Conservation (phyloP, 176 grass and related monocot genomes). For the Miscanthus lutarioriparius region DNA sequence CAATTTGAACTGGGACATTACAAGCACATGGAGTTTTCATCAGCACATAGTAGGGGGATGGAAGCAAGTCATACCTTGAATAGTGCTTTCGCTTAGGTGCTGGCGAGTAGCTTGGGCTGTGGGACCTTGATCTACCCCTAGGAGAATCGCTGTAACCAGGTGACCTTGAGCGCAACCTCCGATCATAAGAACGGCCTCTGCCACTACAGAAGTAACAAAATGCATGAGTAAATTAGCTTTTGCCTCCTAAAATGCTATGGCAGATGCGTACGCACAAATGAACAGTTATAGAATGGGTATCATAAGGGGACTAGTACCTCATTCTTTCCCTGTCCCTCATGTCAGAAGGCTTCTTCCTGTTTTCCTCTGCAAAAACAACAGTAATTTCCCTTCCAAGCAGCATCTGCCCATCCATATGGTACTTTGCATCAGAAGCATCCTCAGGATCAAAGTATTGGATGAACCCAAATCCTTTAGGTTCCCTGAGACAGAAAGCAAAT, state of each 20-base stretch:
- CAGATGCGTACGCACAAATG: background rate
- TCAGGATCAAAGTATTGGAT: slow-evolving; percentile 77
- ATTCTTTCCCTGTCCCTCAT: slow-evolving; percentile 69
- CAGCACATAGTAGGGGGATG: background rate
- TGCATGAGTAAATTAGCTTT: background rate
- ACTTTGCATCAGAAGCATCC: slow-evolving; percentile 89
- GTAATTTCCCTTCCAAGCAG: slow-evolving; percentile 81
- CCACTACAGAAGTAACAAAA: background rate
- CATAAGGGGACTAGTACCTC: slow-evolving; percentile 35
- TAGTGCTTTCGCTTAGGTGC: slow-evolving; percentile 46
- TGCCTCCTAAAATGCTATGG: background rate
- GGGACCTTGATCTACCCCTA: slow-evolving; percentile 48
- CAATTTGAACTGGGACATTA: background rate
- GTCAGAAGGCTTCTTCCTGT: slow-evolving; percentile 81
- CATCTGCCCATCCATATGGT: slow-evolving; percentile 83
- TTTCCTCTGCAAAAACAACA: slow-evolving; percentile 92
- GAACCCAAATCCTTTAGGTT: slow-evolving; percentile 90
- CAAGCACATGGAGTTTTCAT: background rate
- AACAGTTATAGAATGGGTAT: background rate
- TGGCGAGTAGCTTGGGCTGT: slow-evolving; percentile 50
- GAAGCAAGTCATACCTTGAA: slow-evolving; percentile 33
- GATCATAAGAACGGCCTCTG: slow-evolving; percentile 35
- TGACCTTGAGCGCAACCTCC: slow-evolving; percentile 44
- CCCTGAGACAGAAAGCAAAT: slow-evolving; percentile 41
- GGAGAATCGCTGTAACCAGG: slow-evolving; percentile 33